phyloP scores from a whole-genome alignment of 495 filamentous ascomycete genomes.

The Pyronema omphalodes region DNA sequence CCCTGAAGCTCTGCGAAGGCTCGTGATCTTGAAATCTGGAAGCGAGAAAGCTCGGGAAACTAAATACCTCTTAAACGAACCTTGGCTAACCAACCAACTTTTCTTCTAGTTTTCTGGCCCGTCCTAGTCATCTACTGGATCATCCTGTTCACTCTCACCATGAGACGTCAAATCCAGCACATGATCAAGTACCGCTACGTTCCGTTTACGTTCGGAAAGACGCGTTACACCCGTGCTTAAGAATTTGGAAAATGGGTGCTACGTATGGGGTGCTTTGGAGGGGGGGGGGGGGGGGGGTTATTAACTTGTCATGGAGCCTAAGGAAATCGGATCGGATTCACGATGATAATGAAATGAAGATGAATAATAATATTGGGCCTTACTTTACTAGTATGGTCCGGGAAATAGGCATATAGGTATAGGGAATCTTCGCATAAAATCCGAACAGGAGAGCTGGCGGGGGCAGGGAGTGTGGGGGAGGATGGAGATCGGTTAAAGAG shows the following conservation, averaged over 20 bases:
- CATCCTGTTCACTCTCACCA: constrained; percentile 84
- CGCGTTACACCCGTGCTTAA: constrained; percentile 42
- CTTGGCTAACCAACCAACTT: not conserved
- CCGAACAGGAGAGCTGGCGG: too few species aligned
- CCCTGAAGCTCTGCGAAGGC: too few species aligned
- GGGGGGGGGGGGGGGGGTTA: not conserved
- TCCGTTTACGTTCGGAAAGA: constrained; percentile 85
- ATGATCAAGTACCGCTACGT: constrained; percentile 99
- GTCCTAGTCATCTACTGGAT: constrained; percentile 97
- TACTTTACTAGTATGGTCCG: too few species aligned
- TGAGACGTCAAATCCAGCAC: constrained; percentile 97
- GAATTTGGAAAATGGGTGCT: not conserved
- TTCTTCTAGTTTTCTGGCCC: constrained; percentile 86
- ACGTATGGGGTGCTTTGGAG: not conserved
- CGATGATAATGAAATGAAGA: constrained; percentile 2
- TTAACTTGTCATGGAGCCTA: not conserved
- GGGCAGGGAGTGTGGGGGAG: too few species aligned
- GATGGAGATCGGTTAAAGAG: too few species aligned
- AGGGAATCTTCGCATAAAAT: too few species aligned
- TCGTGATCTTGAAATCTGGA: not conserved
- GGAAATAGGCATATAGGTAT: too few species aligned
- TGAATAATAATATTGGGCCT: not conserved
- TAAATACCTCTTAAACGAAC: too few species aligned
- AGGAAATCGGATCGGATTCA: not conserved
- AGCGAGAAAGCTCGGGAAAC: too few species aligned